Base-by-base conservation (phyloP, 768 basidiomycete species). In the Trichaptum fuscoviolaceum region DNA sequence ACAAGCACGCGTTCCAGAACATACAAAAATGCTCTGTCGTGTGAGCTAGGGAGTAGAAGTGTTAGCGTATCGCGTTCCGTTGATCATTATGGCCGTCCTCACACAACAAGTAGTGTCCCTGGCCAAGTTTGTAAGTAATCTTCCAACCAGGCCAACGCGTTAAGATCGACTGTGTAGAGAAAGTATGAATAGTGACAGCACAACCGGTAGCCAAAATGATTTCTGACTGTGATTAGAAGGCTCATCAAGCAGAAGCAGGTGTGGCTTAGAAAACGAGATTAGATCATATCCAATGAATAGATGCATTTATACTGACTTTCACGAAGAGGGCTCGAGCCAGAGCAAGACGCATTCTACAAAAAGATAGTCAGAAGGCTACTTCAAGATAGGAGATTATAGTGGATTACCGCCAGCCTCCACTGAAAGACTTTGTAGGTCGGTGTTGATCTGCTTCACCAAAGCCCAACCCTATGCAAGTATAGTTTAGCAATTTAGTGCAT, bases 111-210 rank as follows among this genome's bases (percentile, higher is more conserved):
- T 18, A 98, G 79, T 0, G 95, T 97, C 63, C 93, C 91, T 0
- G 87, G 79, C 95, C 95, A 98, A 1, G 95, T 96, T 75, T 96
- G 96, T 6, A 98, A 83, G 74, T 98, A 98, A 73, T 97, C 96
- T 81, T 98, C 95, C 7, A 96, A 82, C 96, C 96, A 99, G 34
- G 96, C 96, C 73, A 99, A 84, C 9, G 96, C 96, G 76, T 98
- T 98, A 65, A 98, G 77, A 84, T 96, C 94, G 73, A 94, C 89
- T 91, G 69, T 10, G 59, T 27, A 58, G 42, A 35, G 9, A 27
- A 2, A 35, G 70, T 36, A 72, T 67, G 58, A 27, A 30, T n/a
- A 34, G 59, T n/a, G n/a, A 60, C 26, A 23, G 18, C 26, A 57
- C 3, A 17, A 7, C 18, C 2, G 18, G 35, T 30, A 25, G 15